Evolutionary conservation across 352 stramenopile species (phyloP).

Genomic region (Globisporangium alternatum): DNA sequence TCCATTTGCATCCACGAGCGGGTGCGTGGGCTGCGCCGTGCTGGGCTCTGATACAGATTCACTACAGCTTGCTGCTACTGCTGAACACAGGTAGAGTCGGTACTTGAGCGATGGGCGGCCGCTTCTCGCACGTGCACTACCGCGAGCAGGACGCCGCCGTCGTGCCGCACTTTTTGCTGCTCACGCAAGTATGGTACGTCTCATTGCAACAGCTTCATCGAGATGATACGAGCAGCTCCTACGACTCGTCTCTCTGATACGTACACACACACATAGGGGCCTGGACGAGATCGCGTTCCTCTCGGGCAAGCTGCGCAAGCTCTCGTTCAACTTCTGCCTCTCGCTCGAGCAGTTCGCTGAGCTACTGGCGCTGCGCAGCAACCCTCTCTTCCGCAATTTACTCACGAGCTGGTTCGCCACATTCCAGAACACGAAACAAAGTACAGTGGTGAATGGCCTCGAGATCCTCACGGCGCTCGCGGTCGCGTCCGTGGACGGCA

Average conservation of each 20-base stretch:
- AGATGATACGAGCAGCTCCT: neutral
- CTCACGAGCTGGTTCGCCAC: slow-evolving; percentile 56
- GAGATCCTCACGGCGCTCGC: slow-evolving; percentile 65
- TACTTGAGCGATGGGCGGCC: slow-evolving; percentile 42
- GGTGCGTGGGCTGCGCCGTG: neutral
- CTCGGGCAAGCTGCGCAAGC: slow-evolving; percentile 41
- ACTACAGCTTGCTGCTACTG: too few relatives aligned
- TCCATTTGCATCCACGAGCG: neutral
- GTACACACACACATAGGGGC: slow-evolving; percentile 21
- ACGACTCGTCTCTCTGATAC: neutral
- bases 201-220: neutral
- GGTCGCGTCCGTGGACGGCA: slow-evolving; percentile 44
- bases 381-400: slow-evolving; percentile 54
- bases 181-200: slow-evolving; percentile 62
- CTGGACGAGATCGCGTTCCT: slow-evolving; percentile 57
- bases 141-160: slow-evolving; percentile 65
- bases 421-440: slow-evolving; percentile 66
- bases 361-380: slow-evolving; percentile 51
- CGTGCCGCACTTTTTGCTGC: slow-evolving; percentile 53
- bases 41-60: too few relatives aligned
- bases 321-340: slow-evolving; percentile 82
- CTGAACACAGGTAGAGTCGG: too few relatives aligned
- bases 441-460: slow-evolving; percentile 62
- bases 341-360: slow-evolving; percentile 64
- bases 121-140: slow-evolving; percentile 77